A percentile compares a stretch with the other conserved stretches of the same genome.
Conservation (phyloP, 768 basidiomycete genomes). For the Leccinum sublutescens region DNA sequence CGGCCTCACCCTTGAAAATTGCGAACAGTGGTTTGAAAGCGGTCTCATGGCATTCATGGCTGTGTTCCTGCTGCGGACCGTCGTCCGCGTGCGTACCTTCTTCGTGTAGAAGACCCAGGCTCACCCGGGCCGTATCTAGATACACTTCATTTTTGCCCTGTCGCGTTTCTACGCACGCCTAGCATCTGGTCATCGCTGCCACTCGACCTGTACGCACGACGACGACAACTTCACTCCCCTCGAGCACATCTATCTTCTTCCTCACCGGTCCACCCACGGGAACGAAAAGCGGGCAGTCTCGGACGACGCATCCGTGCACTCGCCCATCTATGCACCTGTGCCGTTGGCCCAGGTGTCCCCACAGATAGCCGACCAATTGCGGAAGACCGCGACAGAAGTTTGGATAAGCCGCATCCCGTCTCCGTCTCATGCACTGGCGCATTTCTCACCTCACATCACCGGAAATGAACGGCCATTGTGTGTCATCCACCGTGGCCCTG, state of each 20-base stretch:
- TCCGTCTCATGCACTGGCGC: not conserved
- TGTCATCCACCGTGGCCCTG: not conserved
- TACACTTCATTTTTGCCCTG: conserved; percentile 75
- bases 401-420: conserved; percentile 46
- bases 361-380: conserved; percentile 47
- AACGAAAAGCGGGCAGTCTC: conserved; percentile 5
- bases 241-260: conserved; percentile 67
- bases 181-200: conserved; percentile 37
- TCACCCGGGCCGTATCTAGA: conserved; percentile 37
- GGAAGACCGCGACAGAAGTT: conserved; percentile 60
- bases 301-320: conserved; percentile 6
- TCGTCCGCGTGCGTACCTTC: conserved; percentile 56
- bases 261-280: conserved; percentile 20
- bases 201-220: conserved; percentile 11
- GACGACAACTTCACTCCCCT: conserved; percentile 32
- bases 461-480: conserved; percentile 1
- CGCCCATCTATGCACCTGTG: conserved; percentile 64
- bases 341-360: conserved; percentile 55
- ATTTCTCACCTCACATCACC: not conserved
- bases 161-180: conserved; percentile 63
- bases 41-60: conserved; percentile 59
- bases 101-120: not conserved
- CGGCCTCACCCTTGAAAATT: conserved; percentile 76
- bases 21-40: conserved; percentile 75
- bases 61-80: conserved; percentile 57